A percentile compares a stretch with the other conserved stretches of the same genome.
phyloP scores from a whole-genome alignment of 202 grass and related monocot species.

The Musa balbisiana region DNA sequence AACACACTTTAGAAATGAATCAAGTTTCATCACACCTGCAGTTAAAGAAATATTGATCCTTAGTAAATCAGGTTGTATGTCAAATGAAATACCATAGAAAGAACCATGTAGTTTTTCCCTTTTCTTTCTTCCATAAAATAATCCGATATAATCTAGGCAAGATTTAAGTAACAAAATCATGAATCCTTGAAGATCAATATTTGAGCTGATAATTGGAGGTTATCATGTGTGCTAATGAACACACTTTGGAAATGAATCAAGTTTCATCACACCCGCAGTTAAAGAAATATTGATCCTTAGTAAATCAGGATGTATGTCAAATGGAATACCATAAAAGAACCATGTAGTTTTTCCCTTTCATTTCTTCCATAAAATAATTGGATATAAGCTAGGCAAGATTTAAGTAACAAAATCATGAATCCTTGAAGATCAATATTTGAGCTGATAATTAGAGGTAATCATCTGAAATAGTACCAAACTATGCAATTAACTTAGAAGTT shows the following conservation, averaged over 20 bases:
- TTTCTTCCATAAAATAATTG: background rate
- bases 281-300: background rate
- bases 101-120: background rate
- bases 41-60: background rate
- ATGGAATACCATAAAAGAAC: no score
- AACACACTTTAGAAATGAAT: background rate
- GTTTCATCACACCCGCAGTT: background rate
- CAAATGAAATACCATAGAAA: no score
- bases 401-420: background rate
- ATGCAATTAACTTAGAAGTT: background rate
- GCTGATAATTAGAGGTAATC: background rate
- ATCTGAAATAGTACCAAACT: background rate
- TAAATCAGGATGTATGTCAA: background rate
- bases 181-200: background rate
- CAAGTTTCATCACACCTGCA: background rate
- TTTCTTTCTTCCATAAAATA: background rate
- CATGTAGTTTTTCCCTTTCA: background rate
- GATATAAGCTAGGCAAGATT: background rate
- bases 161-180: background rate
- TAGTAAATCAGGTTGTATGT: background rate
- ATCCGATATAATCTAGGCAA: background rate
- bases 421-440: background rate
- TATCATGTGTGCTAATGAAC: background rate
- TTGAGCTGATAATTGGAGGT: background rate
- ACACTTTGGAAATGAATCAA: background rate